These are phyloP conservation scores for Hypoxylon sp. DNA, from an alignment of 2,329 filamentous ascomycete genomes.

Conservation along the genomic window DNA sequence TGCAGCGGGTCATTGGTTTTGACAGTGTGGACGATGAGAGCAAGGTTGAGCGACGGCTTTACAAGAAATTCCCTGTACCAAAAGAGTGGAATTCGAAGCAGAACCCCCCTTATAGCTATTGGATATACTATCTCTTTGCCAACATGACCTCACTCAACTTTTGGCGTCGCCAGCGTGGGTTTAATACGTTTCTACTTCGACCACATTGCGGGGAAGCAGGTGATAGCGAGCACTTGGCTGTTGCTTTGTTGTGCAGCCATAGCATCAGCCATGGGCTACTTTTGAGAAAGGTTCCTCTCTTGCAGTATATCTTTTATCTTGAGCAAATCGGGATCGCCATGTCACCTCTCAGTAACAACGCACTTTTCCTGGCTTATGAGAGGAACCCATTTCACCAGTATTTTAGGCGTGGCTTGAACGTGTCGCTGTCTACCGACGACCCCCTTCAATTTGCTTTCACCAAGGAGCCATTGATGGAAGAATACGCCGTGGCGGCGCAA, in stretches of 20 bases:
- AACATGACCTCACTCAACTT: constrained; percentile 94
- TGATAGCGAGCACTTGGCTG: constrained; percentile 95
- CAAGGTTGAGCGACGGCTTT: constrained; percentile 94
- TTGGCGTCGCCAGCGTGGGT: constrained; percentile 90
- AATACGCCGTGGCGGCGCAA: constrained; percentile 97
- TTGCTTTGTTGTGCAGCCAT: constrained; percentile 91
- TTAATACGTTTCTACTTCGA: constrained; percentile 94
- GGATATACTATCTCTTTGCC: constrained; percentile 97
- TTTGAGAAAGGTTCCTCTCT: constrained; percentile 90
- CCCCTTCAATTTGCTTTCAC: constrained; percentile 98
- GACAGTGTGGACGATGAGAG: constrained; percentile 99
- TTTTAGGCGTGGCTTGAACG: constrained; percentile 94
- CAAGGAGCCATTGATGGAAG: constrained; percentile 97
- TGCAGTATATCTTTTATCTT: constrained; percentile 98
- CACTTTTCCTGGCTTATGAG: constrained; percentile 95
- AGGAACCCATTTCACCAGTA: constrained; percentile 97
- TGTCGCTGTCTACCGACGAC: constrained; percentile 96
- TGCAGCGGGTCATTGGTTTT: constrained; percentile 95
- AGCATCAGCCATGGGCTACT: constrained; percentile 97
- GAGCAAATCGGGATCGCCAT: constrained; percentile 99
- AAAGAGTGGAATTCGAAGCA: constrained; percentile 91
- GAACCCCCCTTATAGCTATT: constrained; percentile 98
- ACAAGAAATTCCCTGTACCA: constrained; percentile 93
- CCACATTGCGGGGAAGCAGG: constrained; percentile 98
- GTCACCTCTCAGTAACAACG: constrained; percentile 99